phyloP scores from a whole-genome alignment of 2,329 filamentous ascomycete species.

The Apiospora aurea region DNA sequence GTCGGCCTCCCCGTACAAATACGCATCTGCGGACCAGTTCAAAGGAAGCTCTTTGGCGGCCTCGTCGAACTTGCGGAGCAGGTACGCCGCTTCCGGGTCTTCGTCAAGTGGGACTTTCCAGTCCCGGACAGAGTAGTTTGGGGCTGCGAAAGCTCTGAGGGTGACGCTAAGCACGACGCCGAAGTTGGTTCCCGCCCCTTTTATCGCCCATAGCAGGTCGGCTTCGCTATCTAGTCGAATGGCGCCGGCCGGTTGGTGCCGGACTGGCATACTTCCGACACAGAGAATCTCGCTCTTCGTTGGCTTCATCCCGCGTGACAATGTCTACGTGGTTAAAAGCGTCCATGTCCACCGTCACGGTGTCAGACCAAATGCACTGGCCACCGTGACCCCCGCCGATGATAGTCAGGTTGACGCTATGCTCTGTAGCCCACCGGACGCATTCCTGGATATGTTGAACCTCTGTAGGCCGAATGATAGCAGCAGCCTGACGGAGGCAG shows the following conservation, averaged over 20 bases:
- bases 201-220: constrained; percentile 64
- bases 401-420: constrained; percentile 54
- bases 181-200: constrained; percentile 66
- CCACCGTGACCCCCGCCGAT: constrained; percentile 66
- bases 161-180: constrained; percentile 62
- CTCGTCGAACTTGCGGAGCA: constrained; percentile 49
- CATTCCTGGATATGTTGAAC: constrained; percentile 60
- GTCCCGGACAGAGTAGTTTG: constrained; percentile 48
- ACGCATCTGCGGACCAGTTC: constrained; percentile 59
- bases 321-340: constrained; percentile 60
- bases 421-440: constrained; percentile 61
- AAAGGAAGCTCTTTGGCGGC: constrained; percentile 47
- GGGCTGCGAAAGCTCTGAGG: constrained; percentile 55
- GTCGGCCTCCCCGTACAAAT: constrained; percentile 58
- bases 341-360: constrained; percentile 65
- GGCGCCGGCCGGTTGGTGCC: constrained; percentile 50
- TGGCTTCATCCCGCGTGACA: constrained; percentile 31
- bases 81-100: constrained; percentile 40
- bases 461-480: constrained; percentile 53
- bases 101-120: constrained; percentile 49
- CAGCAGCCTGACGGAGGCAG: constrained; percentile 49
- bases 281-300: constrained; percentile 48
- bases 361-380: constrained; percentile 60
- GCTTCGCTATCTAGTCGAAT: constrained; percentile 54
- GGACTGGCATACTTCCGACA: constrained; percentile 58